Evolutionary conservation across 108 stramenopile species (phyloP).

Genomic region (Nitzschia palea): DNA sequence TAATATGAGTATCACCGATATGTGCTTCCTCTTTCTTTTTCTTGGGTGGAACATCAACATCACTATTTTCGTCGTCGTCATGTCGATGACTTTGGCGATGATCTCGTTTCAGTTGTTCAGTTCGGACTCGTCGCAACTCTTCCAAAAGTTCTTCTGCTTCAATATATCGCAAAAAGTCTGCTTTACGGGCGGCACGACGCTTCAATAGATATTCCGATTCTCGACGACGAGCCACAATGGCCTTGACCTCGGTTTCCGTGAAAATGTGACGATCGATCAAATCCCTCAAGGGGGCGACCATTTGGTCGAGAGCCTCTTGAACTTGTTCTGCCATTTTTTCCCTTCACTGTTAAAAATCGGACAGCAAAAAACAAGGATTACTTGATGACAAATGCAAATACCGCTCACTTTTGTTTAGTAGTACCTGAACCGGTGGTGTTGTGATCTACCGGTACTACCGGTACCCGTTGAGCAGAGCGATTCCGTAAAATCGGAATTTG

Average conservation of each 20-base stretch:
- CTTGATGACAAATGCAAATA: too few species aligned
- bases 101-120: conserved; percentile 41
- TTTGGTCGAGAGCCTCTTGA: conserved; percentile 78
- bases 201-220: conserved; percentile 76
- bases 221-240: conserved; percentile 83
- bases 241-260: conserved; percentile 58
- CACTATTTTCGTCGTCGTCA: conserved; percentile 17
- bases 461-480: too few species aligned
- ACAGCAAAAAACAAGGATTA: too few species aligned
- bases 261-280: conserved; percentile 74
- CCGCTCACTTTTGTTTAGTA: too few species aligned
- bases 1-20: conserved; percentile 76
- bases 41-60: conserved; percentile 17
- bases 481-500: too few species aligned
- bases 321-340: conserved; percentile 86
- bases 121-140: conserved; percentile 60
- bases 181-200: conserved; percentile 54
- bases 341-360: too few species aligned
- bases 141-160: conserved; percentile 74
- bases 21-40: conserved; percentile 30
- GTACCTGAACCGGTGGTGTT: too few species aligned
- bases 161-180: conserved; percentile 80
- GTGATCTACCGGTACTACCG: too few species aligned
- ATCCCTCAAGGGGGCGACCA: conserved; percentile 83
- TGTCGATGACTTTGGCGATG: conserved; percentile 24